A percentile compares a stretch with the other conserved stretches of the same genome.
Evolutionary conservation across 169 alveolate species (phyloP).

Genomic region (Plasmodium gallinaceum): DNA sequence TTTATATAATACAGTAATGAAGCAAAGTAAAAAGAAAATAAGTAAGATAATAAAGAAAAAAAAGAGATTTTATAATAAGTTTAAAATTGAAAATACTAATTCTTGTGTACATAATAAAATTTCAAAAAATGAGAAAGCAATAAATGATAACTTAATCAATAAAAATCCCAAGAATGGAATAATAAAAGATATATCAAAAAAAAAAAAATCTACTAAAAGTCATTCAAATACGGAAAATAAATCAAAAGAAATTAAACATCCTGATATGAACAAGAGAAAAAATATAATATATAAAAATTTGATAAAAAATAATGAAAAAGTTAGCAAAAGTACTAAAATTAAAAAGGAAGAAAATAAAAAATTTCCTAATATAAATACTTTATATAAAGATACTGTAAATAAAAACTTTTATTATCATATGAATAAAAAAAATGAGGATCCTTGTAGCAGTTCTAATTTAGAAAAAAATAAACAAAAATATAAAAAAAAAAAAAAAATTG

Average conservation of each 20-base stretch:
- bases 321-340: neutral
- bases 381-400: neutral
- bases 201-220: too few relatives aligned
- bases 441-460: constrained; percentile 2
- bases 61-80: too few relatives aligned
- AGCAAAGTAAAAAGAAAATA: too few relatives aligned
- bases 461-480: constrained; percentile 68
- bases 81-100: too few relatives aligned
- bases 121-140: too few relatives aligned
- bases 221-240: too few relatives aligned
- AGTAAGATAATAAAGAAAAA: too few relatives aligned
- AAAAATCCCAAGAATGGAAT: neutral
- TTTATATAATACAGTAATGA: too few relatives aligned
- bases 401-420: neutral
- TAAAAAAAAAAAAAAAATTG: constrained; percentile 48
- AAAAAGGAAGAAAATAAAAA: neutral
- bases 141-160: too few relatives aligned
- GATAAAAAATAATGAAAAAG: neutral
- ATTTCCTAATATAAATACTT: neutral
- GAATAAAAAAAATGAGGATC: neutral
- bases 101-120: too few relatives aligned
- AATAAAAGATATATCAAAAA: too few relatives aligned
- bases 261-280: neutral
- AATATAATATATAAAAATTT: neutral
- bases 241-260: too few relatives aligned